Evolutionary conservation across 23 red algal genomes (phyloP).

Genomic region (Porphyridium purpureum): DNA sequence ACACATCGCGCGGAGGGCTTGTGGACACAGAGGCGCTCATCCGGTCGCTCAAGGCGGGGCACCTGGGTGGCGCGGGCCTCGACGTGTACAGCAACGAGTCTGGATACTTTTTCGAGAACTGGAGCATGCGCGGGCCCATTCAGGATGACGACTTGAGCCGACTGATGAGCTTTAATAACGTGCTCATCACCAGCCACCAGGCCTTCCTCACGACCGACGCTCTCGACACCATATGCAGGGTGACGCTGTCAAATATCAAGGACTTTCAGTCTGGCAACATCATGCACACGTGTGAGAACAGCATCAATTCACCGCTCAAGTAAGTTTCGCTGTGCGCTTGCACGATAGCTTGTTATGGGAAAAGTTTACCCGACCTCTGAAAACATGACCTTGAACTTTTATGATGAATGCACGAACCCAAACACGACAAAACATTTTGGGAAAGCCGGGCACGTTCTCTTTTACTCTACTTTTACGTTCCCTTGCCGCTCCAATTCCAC

Average conservation of each 20-base stretch:
- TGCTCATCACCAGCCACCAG: constrained; percentile 50
- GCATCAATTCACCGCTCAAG: too few relatives aligned
- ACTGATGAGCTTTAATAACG: constrained; percentile 44
- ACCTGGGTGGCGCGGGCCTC: constrained; percentile 39
- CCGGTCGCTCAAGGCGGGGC: constrained; percentile 12
- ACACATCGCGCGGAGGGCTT: constrained; percentile 47
- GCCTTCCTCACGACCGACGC: constrained; percentile 59
- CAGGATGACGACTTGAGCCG: constrained; percentile 29
- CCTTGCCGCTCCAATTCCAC: too few relatives aligned
- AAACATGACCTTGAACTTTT: too few relatives aligned
- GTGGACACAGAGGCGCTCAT: constrained; percentile 57
- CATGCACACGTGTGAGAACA: neutral
- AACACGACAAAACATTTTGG: too few relatives aligned
- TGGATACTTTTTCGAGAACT: constrained; percentile 64
- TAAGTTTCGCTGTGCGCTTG: too few relatives aligned
- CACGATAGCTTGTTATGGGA: too few relatives aligned
- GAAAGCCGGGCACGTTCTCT: too few relatives aligned
- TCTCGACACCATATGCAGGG: constrained; percentile 26
- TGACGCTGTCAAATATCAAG: constrained; percentile 28
- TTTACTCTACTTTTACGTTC: too few relatives aligned
- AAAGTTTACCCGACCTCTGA: too few relatives aligned
- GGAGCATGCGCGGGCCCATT: constrained; percentile 37
- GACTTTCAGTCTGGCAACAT: constrained; percentile 7
- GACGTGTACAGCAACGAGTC: constrained; percentile 51
- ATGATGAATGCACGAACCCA: too few relatives aligned